A percentile compares a stretch with the other conserved stretches of the same genome.
Evolutionary conservation across 768 basidiomycete genomes (phyloP).

Genomic region (Auricularia cornea): DNA sequence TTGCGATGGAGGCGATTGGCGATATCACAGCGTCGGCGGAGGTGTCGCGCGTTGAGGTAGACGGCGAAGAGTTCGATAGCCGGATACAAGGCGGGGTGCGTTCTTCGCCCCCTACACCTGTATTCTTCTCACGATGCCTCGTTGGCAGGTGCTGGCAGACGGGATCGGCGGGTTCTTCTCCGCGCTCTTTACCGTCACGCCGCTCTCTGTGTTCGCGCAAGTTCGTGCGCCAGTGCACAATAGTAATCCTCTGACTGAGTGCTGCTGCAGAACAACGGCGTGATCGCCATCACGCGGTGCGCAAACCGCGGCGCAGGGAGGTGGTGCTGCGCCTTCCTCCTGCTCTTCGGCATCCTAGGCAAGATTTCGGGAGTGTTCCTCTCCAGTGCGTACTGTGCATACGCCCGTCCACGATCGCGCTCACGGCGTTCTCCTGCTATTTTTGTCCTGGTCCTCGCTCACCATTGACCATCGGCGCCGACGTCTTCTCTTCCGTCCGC

Average conservation of each 20-base stretch:
- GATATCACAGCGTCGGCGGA: conserved; percentile 80
- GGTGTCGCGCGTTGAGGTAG: conserved; percentile 65
- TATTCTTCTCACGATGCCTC: not conserved
- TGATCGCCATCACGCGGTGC: conserved; percentile 77
- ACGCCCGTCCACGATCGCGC: not conserved
- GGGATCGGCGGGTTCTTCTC: conserved; percentile 76
- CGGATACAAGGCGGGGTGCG: conserved; percentile 74
- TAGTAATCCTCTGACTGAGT: no score
- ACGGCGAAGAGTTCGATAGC: conserved; percentile 69
- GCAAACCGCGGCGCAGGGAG: conserved; percentile 72
- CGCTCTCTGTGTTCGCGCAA: conserved; percentile 71
- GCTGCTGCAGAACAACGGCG: conserved; percentile 63
- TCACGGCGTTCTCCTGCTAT: not conserved
- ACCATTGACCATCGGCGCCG: no score
- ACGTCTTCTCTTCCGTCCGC: no score
- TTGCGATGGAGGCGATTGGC: conserved; percentile 78
- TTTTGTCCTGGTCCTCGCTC: no score
- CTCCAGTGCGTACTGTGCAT: conserved; percentile 38
- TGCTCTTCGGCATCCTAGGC: conserved; percentile 71
- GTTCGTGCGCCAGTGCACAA: conserved; percentile 16
- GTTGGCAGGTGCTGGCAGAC: conserved; percentile 39
- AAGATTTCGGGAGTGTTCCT: conserved; percentile 81
- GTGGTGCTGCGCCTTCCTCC: conserved; percentile 72
- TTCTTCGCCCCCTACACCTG: conserved; percentile 40
- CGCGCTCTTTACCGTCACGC: conserved; percentile 72